phyloP scores from a whole-genome alignment of 2,329 filamentous ascomycete species.

The Sordariomycetes sp. region DNA sequence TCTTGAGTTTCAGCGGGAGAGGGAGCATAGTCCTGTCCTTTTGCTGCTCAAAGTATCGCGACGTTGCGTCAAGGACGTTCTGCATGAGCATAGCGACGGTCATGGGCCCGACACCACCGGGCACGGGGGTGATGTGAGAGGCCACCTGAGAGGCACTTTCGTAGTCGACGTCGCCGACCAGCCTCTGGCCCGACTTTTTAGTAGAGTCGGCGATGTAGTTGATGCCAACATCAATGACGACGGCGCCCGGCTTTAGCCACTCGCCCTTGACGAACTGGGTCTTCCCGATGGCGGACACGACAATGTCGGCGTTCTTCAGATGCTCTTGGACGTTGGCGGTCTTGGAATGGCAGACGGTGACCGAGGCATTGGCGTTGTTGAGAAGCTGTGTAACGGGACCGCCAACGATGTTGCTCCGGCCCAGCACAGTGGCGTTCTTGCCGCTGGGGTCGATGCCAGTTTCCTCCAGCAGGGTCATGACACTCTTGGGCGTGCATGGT shows the following conservation, averaged over 20 bases:
- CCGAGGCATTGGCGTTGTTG: conserved; percentile 90
- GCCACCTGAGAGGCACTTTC: conserved; percentile 74
- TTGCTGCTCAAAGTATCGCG: conserved; percentile 68
- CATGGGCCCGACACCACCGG: conserved; percentile 95
- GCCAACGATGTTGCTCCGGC: conserved; percentile 92
- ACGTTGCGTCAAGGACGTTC: conserved; percentile 83
- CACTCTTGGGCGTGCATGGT: conserved; percentile 92
- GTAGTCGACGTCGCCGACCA: conserved; percentile 93
- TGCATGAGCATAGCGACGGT: conserved; percentile 96
- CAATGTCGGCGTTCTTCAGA: conserved; percentile 73
- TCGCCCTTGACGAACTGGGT: conserved; percentile 83
- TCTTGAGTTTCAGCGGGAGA: conserved; percentile 66
- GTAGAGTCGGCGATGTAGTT: conserved; percentile 85
- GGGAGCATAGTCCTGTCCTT: conserved; percentile 69
- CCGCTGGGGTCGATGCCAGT: conserved; percentile 71
- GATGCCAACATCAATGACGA: conserved; percentile 95
- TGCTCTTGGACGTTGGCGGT: conserved; percentile 61
- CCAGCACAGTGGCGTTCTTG: conserved; percentile 89
- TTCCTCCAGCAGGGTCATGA: conserved; percentile 84
- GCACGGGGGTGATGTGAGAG: conserved; percentile 88
- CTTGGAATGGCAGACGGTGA: conserved; percentile 90
- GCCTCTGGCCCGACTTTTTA: conserved; percentile 82
- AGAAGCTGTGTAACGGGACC: conserved; percentile 93
- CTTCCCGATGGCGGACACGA: conserved; percentile 85
- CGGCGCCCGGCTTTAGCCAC: conserved; percentile 87